Evolutionary conservation across 192 early-diverging fungal genomes (phyloP).

Genomic region (Rhizoclosmatium globosum): DNA sequence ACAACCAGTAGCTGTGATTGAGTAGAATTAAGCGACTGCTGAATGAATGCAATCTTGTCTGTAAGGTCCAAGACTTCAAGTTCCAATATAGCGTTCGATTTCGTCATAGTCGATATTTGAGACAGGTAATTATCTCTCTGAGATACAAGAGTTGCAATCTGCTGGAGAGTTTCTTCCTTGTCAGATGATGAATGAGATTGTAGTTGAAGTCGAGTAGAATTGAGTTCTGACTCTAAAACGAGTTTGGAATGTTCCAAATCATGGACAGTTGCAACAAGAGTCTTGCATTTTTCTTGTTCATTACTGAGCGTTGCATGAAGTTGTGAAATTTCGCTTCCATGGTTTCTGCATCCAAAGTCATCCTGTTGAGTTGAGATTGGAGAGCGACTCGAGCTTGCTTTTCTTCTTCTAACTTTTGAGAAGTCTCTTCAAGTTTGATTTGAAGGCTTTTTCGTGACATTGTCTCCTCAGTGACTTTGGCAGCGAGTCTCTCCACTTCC

Average conservation of each 20-base stretch:
- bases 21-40: background rate
- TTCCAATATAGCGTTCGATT: slow-evolving; percentile 32
- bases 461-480: slow-evolving; percentile 14
- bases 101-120: slow-evolving; percentile 35
- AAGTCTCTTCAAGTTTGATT: slow-evolving; percentile 20
- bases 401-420: background rate
- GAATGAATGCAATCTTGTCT: background rate
- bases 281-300: background rate
- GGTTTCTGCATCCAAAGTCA: too few relatives aligned
- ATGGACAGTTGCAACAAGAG: background rate
- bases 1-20: background rate
- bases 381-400: background rate
- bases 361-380: too few relatives aligned
- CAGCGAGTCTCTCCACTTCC: slow-evolving; percentile 38
- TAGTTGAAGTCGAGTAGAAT: background rate
- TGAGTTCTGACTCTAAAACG: slow-evolving; percentile 12
- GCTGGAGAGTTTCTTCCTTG: slow-evolving; percentile 19
- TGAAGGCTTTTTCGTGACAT: background rate
- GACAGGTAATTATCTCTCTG: slow-evolving; percentile 15
- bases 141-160: slow-evolving; percentile 21
- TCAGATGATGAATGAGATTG: background rate
- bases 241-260: slow-evolving; percentile 9
- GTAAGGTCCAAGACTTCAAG: slow-evolving; percentile 44
- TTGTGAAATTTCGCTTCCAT: too few relatives aligned
- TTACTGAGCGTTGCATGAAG: background rate